These are phyloP conservation scores for Fusarium verrucosum DNA, from an alignment of 2,329 filamentous ascomycete genomes.

Conservation along the genomic window DNA sequence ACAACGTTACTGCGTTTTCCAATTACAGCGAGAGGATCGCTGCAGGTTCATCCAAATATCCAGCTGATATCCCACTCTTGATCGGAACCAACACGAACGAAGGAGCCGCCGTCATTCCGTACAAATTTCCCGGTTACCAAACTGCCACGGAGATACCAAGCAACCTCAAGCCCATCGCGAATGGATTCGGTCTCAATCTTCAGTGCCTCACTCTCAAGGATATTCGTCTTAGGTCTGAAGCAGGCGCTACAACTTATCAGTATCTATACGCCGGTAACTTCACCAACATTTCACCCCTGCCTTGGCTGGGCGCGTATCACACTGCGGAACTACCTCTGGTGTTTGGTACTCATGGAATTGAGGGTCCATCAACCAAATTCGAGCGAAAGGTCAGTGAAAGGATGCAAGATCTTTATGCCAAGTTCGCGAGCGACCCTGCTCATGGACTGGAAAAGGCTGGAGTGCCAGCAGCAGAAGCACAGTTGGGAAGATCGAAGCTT, in stretches of 20 bases:
- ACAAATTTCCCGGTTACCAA: slow-evolving; percentile 16
- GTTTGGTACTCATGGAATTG: slow-evolving; percentile 15
- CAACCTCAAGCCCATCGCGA: background rate
- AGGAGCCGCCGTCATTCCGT: slow-evolving; percentile 28
- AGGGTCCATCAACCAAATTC: slow-evolving; percentile 19
- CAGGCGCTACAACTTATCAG: slow-evolving; percentile 27
- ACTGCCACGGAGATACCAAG: slow-evolving; percentile 23
- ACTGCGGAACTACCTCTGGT: slow-evolving; percentile 30
- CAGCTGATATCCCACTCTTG: slow-evolving; percentile 4
- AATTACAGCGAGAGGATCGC: slow-evolving; percentile 17
- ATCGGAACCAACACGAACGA: slow-evolving; percentile 34
- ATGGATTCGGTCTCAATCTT: slow-evolving; percentile 17
- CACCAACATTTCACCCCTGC: slow-evolving; percentile 32
- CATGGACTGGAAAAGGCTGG: slow-evolving; percentile 3
- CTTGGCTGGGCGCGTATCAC: slow-evolving; percentile 33
- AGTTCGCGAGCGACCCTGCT: slow-evolving; percentile 19
- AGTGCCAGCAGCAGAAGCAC: background rate
- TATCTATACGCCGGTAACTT: slow-evolving; percentile 36
- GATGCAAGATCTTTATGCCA: slow-evolving; percentile 32
- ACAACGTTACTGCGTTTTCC: slow-evolving; percentile 24
- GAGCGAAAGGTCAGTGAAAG: slow-evolving; percentile 17
- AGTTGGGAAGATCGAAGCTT: background rate
- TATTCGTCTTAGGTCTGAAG: slow-evolving; percentile 4
- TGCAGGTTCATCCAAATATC: background rate
- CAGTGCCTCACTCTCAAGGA: slow-evolving; percentile 33